Conservation (phyloP, 2,329 filamentous ascomycete species). For the Penicillium fuscoglaucum region DNA sequence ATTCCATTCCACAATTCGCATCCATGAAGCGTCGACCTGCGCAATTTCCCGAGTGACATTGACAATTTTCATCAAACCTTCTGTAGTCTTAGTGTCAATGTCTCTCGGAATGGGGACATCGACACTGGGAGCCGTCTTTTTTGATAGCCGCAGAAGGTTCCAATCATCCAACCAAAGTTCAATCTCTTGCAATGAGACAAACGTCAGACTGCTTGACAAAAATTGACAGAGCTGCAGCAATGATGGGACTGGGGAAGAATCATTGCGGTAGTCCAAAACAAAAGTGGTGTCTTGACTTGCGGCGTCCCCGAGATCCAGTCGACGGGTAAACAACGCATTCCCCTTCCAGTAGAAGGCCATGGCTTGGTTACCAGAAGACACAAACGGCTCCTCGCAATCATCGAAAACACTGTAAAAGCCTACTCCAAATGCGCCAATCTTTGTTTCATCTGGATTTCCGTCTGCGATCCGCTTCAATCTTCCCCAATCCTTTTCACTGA, state of each 20-base stretch:
- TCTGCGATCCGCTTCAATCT: conserved; percentile 96
- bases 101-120: conserved; percentile 73
- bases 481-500: conserved; percentile 88
- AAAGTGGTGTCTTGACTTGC: conserved; percentile 78
- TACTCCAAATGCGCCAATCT: conserved; percentile 97
- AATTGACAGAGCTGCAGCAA: conserved; percentile 87
- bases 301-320: conserved; percentile 69
- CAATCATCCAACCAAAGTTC: conserved; percentile 91
- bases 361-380: conserved; percentile 85
- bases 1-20: conserved; percentile 86
- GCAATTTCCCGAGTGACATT: conserved; percentile 82
- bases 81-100: conserved; percentile 77
- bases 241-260: conserved; percentile 80
- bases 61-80: conserved; percentile 82
- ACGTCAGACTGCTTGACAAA: conserved; percentile 89
- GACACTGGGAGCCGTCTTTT: conserved; percentile 79
- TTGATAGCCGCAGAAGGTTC: conserved; percentile 73
- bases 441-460: conserved; percentile 97
- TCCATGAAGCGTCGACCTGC: conserved; percentile 87
- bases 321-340: conserved; percentile 93
- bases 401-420: conserved; percentile 99
- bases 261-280: conserved; percentile 88
- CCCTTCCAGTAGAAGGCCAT: conserved; percentile 99
- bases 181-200: conserved; percentile 83
- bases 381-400: conserved; percentile 96